Evolutionary conservation across 352 stramenopile species (phyloP), one percentile per base, ranked within the genome.

Genomic region (Phytophthora pseudosyringae): DNA sequence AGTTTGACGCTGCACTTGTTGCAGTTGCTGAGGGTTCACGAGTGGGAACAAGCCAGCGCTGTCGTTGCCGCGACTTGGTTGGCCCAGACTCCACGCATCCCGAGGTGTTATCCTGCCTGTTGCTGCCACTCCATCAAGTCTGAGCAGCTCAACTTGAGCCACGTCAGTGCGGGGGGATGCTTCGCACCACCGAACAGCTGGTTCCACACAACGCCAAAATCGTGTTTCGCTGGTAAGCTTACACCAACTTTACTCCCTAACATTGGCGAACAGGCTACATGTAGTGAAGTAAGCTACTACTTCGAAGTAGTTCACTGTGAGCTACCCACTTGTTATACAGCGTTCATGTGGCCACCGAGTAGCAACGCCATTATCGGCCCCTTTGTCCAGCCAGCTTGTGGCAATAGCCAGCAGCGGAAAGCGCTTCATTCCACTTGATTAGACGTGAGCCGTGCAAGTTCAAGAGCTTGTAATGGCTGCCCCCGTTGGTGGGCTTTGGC

Each of bases 391-490:
- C 9, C 12, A 52, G 25, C 31, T 69, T 69, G 61, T 69, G 61
- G 32, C 61, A 59, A 21, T 69, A 72, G 50, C 38, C 39, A 61
- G 11, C 0, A 21, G 28, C 48, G 6, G 7, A 21, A n/a, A 33
- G 51, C 61, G 33, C 64, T 72, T 72, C 64, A 68, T 72, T 72
- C 64, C 64, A 54, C 6, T 29, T 72, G 64, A 62, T 72, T 72
- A 72, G 18, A 35, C 12, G 41, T 16, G 28, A 5, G 7, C 8
- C 9, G 39, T 62, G 45, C 64, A 72, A 68, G 31, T 62, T 66
- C 63, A 71, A 64, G 29, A 4, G 29, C 38, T 58, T 39, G 61
- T 32, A 53, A 51, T 35, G 33, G 15, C 11, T 21, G 21, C 21
- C 21, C 21, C 21, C 21, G 21, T 21, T 21, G 21, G 21, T 21